Base-by-base conservation (phyloP, 2,329 filamentous ascomycete species). In the Fusarium odoratissimum region DNA sequence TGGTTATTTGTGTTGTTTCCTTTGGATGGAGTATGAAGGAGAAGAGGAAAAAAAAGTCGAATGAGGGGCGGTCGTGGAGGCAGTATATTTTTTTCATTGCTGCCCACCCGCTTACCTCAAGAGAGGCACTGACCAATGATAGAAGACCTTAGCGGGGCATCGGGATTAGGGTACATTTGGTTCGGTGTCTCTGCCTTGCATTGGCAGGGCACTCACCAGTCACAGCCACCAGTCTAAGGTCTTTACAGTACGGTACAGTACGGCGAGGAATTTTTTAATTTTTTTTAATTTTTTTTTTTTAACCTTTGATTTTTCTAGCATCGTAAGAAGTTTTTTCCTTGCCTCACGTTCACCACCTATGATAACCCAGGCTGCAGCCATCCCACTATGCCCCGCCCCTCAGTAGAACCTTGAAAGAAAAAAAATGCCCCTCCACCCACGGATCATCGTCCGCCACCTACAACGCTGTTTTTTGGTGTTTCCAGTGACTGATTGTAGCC, bases 1-100 rank as follows among this genome's bases (percentile, higher is more conserved):
- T 81, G 67, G 73, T 75, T 78, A 77, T 77, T 58, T 77, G 75
- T 78, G 74, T 76, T 68, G 65, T 77, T 58, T 68, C 71, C 69
- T 77, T 73, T 75, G 69, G 40, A 77, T 76, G 78, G 74, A 78
- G 74, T 75, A 76, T 76, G 75, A 72, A 77, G 72, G 72, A 78
- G 74, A 76, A 75, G 78, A 71, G 64, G 65, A 80, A 82, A 83
- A 81, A 83, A 83, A 80, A 79, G 76, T 80, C 71, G 76, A 77
- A 75, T 74, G 80, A 83, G 82, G 82, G 82, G 81, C 79, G 76
- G 76, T 77, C 77, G 76, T 74, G 73, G 77, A 79, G 72, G 73
- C 76, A 80, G 77, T 79, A 79, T 75, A 76, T 80, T 82, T 80
- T 82, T 82, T 82, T 80, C 77, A 71, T 76, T 76, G 66, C 68